These are phyloP conservation scores for Cyclotella distinguenda DNA, from an alignment of 108 stramenopile species.

Conservation along the genomic window DNA sequence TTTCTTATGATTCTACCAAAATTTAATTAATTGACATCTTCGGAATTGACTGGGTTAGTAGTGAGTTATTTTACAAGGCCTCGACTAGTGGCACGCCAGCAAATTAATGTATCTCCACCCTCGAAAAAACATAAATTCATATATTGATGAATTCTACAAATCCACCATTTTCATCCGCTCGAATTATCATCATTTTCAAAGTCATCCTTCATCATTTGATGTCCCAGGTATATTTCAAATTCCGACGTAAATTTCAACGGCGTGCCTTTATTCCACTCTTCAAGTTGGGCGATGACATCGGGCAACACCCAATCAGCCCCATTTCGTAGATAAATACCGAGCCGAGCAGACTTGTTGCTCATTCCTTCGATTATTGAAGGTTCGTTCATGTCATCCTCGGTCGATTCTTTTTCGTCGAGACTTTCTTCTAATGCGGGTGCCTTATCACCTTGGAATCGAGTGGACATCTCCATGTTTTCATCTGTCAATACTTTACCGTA, in stretches of 20 bases:
- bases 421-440: not conserved
- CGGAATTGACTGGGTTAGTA: not conserved
- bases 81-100: not conserved
- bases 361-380: constrained; percentile 26
- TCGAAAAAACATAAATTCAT: too few species aligned
- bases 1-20: too few species aligned
- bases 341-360: constrained; percentile 22
- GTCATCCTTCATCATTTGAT: constrained; percentile 24
- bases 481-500: not conserved
- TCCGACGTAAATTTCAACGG: constrained; percentile 25
- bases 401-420: not conserved
- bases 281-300: constrained; percentile 32
- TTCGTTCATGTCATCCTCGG: constrained; percentile 10
- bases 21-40: not conserved
- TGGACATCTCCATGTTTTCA: not conserved
- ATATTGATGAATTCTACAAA: not conserved
- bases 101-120: not conserved
- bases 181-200: constrained; percentile 14
- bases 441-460: not conserved
- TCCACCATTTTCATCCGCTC: not conserved
- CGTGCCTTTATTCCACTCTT: constrained; percentile 42
- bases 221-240: constrained; percentile 34
- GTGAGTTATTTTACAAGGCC: not conserved
- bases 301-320: constrained; percentile 33
- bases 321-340: constrained; percentile 37